Evolutionary conservation across 805 yeast species (phyloP).

Genomic region (Candida sithepensis): DNA sequence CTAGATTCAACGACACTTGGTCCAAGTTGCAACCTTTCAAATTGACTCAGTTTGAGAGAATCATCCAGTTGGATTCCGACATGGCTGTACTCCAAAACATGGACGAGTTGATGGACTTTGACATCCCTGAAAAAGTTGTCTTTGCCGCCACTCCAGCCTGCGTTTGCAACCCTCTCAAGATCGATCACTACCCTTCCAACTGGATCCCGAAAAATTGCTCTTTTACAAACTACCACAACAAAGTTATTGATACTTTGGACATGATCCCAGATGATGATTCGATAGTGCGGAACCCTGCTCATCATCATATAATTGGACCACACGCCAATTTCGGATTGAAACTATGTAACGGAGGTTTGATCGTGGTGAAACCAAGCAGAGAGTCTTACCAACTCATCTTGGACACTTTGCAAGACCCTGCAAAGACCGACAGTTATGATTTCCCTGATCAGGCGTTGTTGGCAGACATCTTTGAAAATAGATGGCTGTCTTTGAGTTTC

Average conservation of each 20-base stretch:
- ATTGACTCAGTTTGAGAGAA: constrained; percentile 46
- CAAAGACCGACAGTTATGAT: constrained; percentile 38
- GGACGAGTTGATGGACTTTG: constrained; percentile 55
- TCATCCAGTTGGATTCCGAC: constrained; percentile 56
- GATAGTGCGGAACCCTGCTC: not conserved
- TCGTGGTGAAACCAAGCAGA: constrained; percentile 43
- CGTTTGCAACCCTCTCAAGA: constrained; percentile 54
- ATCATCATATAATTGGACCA: constrained; percentile 37
- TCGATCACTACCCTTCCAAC: constrained; percentile 49
- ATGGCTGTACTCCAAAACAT: constrained; percentile 55
- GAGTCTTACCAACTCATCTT: constrained; percentile 38
- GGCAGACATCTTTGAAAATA: constrained; percentile 47
- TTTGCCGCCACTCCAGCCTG: constrained; percentile 63
- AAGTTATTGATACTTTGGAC: constrained; percentile 5
- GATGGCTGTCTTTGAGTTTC: constrained; percentile 51
- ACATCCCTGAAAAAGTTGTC: constrained; percentile 31
- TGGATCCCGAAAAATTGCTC: constrained; percentile 53
- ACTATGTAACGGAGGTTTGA: constrained; percentile 58
- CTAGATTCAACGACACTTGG: constrained; percentile 60
- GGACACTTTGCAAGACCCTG: constrained; percentile 36
- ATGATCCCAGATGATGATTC: not conserved
- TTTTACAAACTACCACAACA: constrained; percentile 37
- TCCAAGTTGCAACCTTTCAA: constrained; percentile 55
- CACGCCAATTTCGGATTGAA: constrained; percentile 38
- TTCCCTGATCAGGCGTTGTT: constrained; percentile 59